Evolutionary conservation across 768 basidiomycete genomes (phyloP).

Genomic region (Kwoniella sp.): DNA sequence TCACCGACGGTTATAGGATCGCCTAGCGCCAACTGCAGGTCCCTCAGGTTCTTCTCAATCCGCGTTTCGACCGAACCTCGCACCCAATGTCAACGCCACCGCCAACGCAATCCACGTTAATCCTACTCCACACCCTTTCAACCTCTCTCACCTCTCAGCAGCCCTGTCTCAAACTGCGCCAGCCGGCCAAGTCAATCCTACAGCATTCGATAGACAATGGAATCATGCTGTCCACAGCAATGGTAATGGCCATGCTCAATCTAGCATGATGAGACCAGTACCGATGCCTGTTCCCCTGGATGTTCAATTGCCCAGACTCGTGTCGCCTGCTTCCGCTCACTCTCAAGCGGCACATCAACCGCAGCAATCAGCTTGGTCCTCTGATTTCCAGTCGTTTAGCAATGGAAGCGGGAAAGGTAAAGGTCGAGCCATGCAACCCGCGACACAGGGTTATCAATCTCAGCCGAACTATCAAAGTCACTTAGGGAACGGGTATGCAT

Average conservation of each 20-base stretch:
- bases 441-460: background rate
- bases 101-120: slow-evolving; percentile 23
- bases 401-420: slow-evolving; percentile 74
- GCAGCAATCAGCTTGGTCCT: slow-evolving; percentile 23
- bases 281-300: background rate
- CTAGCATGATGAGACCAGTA: background rate
- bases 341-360: background rate
- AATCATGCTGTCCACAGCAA: slow-evolving; percentile 26
- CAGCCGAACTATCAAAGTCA: background rate
- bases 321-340: slow-evolving; percentile 1
- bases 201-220: slow-evolving; percentile 38
- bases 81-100: slow-evolving; percentile 2
- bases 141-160: slow-evolving; percentile 39
- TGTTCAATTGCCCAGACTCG: background rate
- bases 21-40: slow-evolving; percentile 6
- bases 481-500: background rate
- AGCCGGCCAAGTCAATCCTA: slow-evolving; percentile 13
- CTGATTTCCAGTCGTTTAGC: slow-evolving; percentile 30
- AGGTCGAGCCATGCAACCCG: slow-evolving; percentile 58
- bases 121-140: slow-evolving; percentile 43
- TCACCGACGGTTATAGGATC: slow-evolving; percentile 7
- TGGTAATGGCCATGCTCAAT: slow-evolving; percentile 27
- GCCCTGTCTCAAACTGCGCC: slow-evolving; percentile 24
- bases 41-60: slow-evolving; percentile 15
- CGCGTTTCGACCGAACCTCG: slow-evolving; percentile 6